phyloP scores from a whole-genome alignment of 2,329 filamentous ascomycete genomes.

The Scedosporium minutisporum region DNA sequence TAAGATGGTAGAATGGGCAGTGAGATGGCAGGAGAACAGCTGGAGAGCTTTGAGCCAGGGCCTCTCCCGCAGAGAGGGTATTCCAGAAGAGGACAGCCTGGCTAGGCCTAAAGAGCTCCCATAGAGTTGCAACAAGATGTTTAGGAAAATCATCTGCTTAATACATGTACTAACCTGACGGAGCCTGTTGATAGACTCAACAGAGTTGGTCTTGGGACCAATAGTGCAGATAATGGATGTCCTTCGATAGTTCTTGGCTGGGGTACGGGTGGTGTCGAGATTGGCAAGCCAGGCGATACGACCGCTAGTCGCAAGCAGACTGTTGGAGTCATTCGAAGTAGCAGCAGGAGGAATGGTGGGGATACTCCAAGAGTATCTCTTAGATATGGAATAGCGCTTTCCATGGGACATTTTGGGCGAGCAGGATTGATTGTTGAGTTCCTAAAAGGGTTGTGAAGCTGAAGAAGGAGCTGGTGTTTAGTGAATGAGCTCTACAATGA shows the following conservation, averaged over 20 bases:
- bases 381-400: slow-evolving; percentile 6
- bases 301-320: slow-evolving; percentile 4
- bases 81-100: no score
- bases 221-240: slow-evolving; percentile 99
- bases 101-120: no score
- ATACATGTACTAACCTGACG: slow-evolving; percentile 38
- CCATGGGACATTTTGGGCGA: slow-evolving; percentile 2
- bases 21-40: no score
- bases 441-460: neutral
- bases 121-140: neutral
- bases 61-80: no score
- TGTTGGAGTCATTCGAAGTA: neutral
- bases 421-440: neutral
- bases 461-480: neutral
- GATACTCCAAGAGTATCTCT: slow-evolving; percentile 6
- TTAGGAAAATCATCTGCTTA: neutral
- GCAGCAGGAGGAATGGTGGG: neutral
- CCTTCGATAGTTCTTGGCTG: slow-evolving; percentile 82
- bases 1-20: no score
- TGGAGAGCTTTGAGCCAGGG: no score
- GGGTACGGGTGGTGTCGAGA: slow-evolving; percentile 82
- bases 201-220: slow-evolving; percentile 97
- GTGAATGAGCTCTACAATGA: no score
- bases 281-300: slow-evolving; percentile 52
- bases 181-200: slow-evolving; percentile 92